Conservation (phyloP, 2,329 filamentous ascomycete genomes). For the Cladosporium sp. region DNA sequence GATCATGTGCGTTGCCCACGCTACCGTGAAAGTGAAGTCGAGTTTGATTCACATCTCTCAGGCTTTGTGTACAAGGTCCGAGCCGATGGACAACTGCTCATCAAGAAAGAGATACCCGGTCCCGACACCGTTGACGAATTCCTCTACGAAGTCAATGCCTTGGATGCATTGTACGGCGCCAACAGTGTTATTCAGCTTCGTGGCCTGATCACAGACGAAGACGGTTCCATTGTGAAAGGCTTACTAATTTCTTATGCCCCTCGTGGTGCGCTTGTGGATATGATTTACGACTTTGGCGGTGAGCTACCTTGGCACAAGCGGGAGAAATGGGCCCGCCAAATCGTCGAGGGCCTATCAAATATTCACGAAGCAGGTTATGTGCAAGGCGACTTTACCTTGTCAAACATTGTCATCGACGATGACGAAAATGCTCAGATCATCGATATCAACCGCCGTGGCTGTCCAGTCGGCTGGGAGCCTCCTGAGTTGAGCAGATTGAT, state of each 20-base stretch:
- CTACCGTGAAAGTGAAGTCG: slow-evolving; percentile 71
- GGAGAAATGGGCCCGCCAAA: slow-evolving; percentile 87
- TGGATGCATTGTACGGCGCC: slow-evolving; percentile 73
- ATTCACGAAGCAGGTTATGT: slow-evolving; percentile 97
- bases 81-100: slow-evolving; percentile 67
- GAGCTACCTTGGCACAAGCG: slow-evolving; percentile 68
- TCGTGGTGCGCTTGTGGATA: slow-evolving; percentile 82
- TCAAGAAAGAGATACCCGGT: slow-evolving; percentile 98
- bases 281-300: slow-evolving; percentile 76
- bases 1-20: slow-evolving; percentile 63
- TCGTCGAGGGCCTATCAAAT: slow-evolving; percentile 82
- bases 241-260: slow-evolving; percentile 86
- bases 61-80: slow-evolving; percentile 96
- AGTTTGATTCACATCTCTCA: slow-evolving; percentile 89
- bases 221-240: slow-evolving; percentile 73
- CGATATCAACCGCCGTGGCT: slow-evolving; percentile 96
- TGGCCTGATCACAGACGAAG: slow-evolving; percentile 82
- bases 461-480: slow-evolving; percentile 95
- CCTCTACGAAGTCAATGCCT: slow-evolving; percentile 92
- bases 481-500: slow-evolving; percentile 86
- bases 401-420: slow-evolving; percentile 91
- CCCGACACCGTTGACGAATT: slow-evolving; percentile 96
- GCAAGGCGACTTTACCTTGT: slow-evolving; percentile 94
- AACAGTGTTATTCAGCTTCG: slow-evolving; percentile 81
- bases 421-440: slow-evolving; percentile 91